Conservation (phyloP, 495 filamentous ascomycete genomes). For the Podospora fimiseda region DNA sequence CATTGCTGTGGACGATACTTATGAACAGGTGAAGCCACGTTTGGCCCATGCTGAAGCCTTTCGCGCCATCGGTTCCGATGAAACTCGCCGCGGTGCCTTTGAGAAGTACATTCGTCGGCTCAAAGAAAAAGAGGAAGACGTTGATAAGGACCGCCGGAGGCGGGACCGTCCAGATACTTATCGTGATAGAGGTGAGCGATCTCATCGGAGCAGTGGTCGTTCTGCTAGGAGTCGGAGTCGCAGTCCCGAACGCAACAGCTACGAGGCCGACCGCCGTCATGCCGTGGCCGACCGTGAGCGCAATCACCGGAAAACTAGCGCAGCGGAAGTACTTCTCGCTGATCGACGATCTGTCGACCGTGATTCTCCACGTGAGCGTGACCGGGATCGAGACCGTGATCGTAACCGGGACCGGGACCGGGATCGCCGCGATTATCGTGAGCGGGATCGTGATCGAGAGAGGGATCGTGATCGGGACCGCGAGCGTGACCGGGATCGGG, state of each 20-base stretch:
- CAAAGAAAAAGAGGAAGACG: slow-evolving; percentile 83
- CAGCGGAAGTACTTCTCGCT: slow-evolving; percentile 54
- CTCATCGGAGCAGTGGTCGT: slow-evolving; percentile 52
- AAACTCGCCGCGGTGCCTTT: slow-evolving; percentile 74
- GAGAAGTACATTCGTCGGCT: slow-evolving; percentile 88
- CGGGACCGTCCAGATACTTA: slow-evolving; percentile 53
- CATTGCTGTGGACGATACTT: slow-evolving; percentile 67
- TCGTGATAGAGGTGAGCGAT: slow-evolving; percentile 53
- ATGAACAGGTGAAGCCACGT: slow-evolving; percentile 73
- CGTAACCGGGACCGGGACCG: slow-evolving; percentile 36
- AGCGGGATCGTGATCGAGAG: slow-evolving; percentile 35
- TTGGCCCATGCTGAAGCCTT: slow-evolving; percentile 79
- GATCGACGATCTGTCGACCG: slow-evolving; percentile 40
- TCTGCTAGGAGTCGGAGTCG: slow-evolving; percentile 53
- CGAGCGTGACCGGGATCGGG: slow-evolving; percentile 32
- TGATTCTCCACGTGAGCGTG: slow-evolving; percentile 45
- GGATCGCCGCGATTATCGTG: slow-evolving; percentile 33
- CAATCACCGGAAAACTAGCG: slow-evolving; percentile 73
- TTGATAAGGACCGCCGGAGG: slow-evolving; percentile 64
- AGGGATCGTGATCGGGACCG: slow-evolving; percentile 1
- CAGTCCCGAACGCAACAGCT: slow-evolving; percentile 70
- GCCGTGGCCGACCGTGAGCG: slow-evolving; percentile 81
- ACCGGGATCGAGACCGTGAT: slow-evolving; percentile 52
- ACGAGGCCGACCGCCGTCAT: slow-evolving; percentile 81
- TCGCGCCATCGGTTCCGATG: slow-evolving; percentile 70